Percentiles rank a stretch among this genome's conserved stretches.
These are phyloP conservation scores for Thermochaetoides dissita DNA, from an alignment of 2,329 filamentous ascomycete species.

Conservation along the genomic window DNA sequence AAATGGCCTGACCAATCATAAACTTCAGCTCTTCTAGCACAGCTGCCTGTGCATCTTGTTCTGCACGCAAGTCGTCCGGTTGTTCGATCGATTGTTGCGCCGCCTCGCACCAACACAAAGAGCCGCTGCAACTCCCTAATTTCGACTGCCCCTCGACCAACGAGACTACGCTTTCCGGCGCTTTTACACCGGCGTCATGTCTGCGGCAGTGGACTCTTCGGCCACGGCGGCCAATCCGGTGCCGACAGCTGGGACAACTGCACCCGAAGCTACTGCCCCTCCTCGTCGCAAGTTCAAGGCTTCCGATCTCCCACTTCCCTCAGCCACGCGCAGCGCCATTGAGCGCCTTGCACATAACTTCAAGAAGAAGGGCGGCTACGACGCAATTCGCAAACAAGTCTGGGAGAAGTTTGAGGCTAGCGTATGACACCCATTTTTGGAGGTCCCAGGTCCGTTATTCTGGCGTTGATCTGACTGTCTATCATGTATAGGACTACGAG, in stretches of 20 bases:
- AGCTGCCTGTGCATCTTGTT: too few species aligned
- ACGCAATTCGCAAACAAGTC: conserved; percentile 60
- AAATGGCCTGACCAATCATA: conserved; percentile 3
- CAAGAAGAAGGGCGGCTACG: conserved; percentile 77
- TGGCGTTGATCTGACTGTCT: neutral
- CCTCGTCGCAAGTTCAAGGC: conserved; percentile 43
- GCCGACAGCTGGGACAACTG: neutral
- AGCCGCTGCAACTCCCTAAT: neutral
- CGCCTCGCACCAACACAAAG: neutral
- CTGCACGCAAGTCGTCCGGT: too few species aligned
- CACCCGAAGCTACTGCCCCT: conserved; percentile 2
- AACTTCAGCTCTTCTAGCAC: too few species aligned
- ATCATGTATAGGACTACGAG: conserved; percentile 47
- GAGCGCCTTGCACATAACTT: conserved; percentile 66
- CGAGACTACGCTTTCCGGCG: neutral
- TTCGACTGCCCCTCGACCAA: neutral
- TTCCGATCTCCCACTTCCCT: conserved; percentile 60
- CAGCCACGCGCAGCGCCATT: conserved; percentile 58
- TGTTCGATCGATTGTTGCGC: too few species aligned
- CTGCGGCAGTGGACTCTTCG: conserved; percentile 5
- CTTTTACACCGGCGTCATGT: conserved; percentile 5
- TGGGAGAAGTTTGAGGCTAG: conserved; percentile 62
- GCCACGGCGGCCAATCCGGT: neutral
- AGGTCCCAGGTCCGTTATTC: too few species aligned
- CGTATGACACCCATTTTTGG: conserved; percentile 30